Evolutionary conservation across 805 yeast species (phyloP).

Genomic region (Nakazawaea laoshanensis): DNA sequence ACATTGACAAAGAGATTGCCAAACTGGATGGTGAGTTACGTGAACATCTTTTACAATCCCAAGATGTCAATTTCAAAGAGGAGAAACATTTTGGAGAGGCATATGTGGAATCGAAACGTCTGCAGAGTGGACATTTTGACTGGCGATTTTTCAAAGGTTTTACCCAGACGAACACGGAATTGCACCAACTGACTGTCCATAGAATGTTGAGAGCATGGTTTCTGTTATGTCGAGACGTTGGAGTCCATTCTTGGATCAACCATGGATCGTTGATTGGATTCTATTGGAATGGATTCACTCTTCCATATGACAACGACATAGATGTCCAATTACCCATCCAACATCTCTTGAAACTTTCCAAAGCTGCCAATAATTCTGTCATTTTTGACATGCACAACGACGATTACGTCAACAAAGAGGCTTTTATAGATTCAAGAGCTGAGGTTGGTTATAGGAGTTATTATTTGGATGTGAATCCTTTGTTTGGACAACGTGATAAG

Average conservation of each 20-base stretch:
- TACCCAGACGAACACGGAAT: constrained; percentile 15
- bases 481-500: constrained; percentile 25
- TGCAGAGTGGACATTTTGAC: constrained; percentile 34
- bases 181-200: constrained; percentile 28
- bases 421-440: constrained; percentile 12
- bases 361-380: constrained; percentile 38
- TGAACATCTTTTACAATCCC: neutral
- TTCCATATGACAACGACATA: constrained; percentile 57
- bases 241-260: constrained; percentile 49
- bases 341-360: constrained; percentile 33
- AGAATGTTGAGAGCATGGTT: constrained; percentile 47
- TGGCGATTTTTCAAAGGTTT: constrained; percentile 32
- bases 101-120: constrained; percentile 18
- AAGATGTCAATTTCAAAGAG: constrained; percentile 1
- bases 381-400: constrained; percentile 29
- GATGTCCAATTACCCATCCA: constrained; percentile 53
- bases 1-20: neutral
- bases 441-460: constrained; percentile 22
- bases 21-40: neutral
- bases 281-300: constrained; percentile 48
- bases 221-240: constrained; percentile 33
- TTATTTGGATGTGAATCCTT: constrained; percentile 25
- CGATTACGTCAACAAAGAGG: constrained; percentile 5
- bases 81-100: constrained; percentile 35
- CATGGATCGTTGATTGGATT: constrained; percentile 59